phyloP scores from a whole-genome alignment of 2,329 filamentous ascomycete species.

The Akanthomyces dipterigenus region DNA sequence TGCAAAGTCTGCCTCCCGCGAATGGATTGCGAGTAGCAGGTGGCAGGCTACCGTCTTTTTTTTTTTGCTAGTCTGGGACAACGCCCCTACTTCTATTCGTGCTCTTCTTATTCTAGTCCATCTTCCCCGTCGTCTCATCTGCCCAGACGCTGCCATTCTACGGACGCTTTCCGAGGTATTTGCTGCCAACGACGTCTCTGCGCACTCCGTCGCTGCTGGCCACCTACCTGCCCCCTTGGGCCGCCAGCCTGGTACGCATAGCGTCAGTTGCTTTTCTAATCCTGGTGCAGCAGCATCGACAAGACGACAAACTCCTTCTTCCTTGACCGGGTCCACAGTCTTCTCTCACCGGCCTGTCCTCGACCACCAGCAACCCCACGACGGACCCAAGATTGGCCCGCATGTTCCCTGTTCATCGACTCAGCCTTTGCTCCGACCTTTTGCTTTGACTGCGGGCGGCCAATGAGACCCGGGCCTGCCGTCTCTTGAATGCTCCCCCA shows the following conservation, averaged over 20 bases:
- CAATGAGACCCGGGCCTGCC: not conserved
- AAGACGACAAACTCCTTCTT: not conserved
- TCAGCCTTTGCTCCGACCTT: not conserved
- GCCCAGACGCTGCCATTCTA: too few species aligned
- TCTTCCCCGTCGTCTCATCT: too few species aligned
- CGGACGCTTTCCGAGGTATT: not conserved
- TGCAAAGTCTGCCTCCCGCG: not conserved
- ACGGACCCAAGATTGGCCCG: constrained; percentile 9
- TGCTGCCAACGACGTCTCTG: not conserved
- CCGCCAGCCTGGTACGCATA: not conserved
- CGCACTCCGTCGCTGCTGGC: not conserved
- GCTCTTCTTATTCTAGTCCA: too few species aligned
- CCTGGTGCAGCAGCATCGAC: constrained; percentile 2
- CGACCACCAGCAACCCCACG: not conserved
- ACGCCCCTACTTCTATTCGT: too few species aligned
- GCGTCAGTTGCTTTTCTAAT: not conserved
- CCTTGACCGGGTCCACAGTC: constrained; percentile 10
- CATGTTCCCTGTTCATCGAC: constrained; percentile 1
- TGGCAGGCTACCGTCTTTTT: too few species aligned
- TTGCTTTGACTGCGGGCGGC: not conserved
- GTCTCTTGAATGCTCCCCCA: not conserved
- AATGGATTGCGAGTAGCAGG: not conserved
- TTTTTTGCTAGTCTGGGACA: too few species aligned
- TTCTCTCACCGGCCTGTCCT: constrained; percentile 3
- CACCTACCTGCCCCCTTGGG: not conserved